Evolutionary conservation across 805 yeast genomes (phyloP), one percentile per base, ranked within the genome.

Genomic region (Saccharomycopsis sp.): DNA sequence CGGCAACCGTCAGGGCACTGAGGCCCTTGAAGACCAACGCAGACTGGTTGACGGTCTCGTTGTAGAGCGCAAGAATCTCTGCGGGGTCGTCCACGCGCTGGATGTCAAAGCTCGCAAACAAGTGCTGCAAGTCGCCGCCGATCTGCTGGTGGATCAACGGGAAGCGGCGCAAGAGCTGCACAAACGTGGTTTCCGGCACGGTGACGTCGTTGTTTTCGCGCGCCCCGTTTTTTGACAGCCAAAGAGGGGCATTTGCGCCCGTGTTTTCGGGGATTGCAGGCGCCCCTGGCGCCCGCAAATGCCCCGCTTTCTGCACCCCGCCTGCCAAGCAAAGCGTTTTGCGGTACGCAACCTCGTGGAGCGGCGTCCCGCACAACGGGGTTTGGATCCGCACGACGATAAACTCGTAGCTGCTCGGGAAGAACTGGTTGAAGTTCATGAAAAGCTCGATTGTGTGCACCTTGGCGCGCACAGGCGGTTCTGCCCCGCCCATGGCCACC

Each of bases 381-480:
- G 73, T 76, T 51, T 83, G 85, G 4, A 89, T 78, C 61, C 77
- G 75, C 51, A 86, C 73, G 1, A 87, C 61, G 68, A 85, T 77
- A 65, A 85, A 82, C 57, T 73, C 70, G 51, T 80, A 71, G 0
- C 84, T 85, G 53, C 76, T 76, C 5, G 84, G 81, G 51, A 85
- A 75, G 68, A 83, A 85, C 51, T 79, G 80, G 57, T 83, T 78
- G 65, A 83, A 85, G 16, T 81, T 78, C 12, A 72, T 69, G 63
- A 85, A 75, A 44, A 84, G 74, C 40, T 74, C 78, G 40, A 79
- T 75, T 3, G 72, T 67, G 1, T 73, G 34, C 5, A 88, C 79
- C 55, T 69, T 72, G 18, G 79, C 68, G 50, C 73, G 70, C 14
- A 52, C 16, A 15, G 51, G 23, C n/a, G n/a, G n/a, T n/a, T n/a